These are phyloP conservation scores for Fomitopsis betulina DNA, from an alignment of 1,284 basidiomycete genomes.

Conservation along the genomic window DNA sequence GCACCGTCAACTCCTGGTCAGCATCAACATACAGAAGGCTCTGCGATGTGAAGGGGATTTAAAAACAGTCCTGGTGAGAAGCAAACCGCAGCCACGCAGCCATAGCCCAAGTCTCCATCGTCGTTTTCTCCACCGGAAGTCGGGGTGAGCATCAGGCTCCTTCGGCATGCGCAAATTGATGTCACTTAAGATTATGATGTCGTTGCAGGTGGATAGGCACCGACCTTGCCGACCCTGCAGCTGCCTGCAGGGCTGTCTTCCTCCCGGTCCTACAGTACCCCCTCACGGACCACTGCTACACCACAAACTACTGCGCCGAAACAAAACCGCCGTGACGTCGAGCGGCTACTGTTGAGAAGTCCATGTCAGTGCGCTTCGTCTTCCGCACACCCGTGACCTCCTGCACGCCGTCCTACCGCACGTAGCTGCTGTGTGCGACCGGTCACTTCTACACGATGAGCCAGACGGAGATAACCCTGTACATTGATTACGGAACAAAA, in stretches of 20 bases:
- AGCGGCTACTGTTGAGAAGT: neutral
- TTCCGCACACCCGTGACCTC: neutral
- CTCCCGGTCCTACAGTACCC: neutral
- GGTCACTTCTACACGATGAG: constrained; percentile 6
- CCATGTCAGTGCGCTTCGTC: neutral
- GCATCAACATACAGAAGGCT: too few species aligned
- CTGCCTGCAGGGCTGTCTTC: too few species aligned
- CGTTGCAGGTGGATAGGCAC: neutral
- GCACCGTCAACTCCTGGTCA: too few species aligned
- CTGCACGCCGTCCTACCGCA: neutral
- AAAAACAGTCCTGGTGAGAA: too few species aligned
- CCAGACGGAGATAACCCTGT: neutral
- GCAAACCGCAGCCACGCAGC: too few species aligned
- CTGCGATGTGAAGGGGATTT: too few species aligned
- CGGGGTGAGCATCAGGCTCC: too few species aligned
- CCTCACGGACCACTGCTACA: constrained; percentile 6
- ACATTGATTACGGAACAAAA: neutral
- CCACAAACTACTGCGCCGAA: neutral
- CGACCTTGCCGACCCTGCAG: neutral
- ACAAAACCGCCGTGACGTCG: neutral
- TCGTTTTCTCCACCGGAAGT: too few species aligned
- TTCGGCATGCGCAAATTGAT: too few species aligned
- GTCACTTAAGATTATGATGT: too few species aligned
- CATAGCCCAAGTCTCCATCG: too few species aligned
- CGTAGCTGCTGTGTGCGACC: neutral